Conservation (phyloP, 768 basidiomycete genomes). For the Pulveroboletus frians region DNA sequence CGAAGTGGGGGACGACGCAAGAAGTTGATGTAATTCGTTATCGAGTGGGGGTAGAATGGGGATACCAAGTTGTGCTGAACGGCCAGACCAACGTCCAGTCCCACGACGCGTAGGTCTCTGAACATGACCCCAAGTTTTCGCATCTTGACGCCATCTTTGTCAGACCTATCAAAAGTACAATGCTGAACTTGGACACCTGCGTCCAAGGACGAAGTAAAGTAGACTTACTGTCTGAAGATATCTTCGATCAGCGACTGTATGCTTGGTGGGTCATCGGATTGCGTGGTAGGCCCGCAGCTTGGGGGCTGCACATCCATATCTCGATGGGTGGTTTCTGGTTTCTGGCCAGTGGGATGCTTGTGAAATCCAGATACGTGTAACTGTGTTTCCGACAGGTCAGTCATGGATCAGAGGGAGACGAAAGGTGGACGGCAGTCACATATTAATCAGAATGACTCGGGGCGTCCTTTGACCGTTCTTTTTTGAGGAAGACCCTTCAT, state of each 20-base stretch:
- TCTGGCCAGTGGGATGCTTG: neutral
- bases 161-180: constrained; percentile 23
- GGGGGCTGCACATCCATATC: too few species aligned
- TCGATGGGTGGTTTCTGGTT: too few species aligned
- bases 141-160: constrained; percentile 27
- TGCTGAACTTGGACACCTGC: too few species aligned
- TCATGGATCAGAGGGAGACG: neutral
- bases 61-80: constrained; percentile 51
- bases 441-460: too few species aligned
- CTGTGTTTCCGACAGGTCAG: neutral
- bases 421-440: constrained; percentile 18
- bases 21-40: constrained; percentile 36
- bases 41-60: constrained; percentile 40
- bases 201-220: neutral
- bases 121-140: constrained; percentile 50
- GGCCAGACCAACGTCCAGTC: constrained; percentile 38
- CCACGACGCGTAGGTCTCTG: constrained; percentile 47
- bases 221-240: constrained; percentile 12
- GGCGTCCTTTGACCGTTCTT: too few species aligned
- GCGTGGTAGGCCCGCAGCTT: neutral
- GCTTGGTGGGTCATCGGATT: neutral
- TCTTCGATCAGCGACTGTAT: constrained; percentile 16
- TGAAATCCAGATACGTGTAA: neutral
- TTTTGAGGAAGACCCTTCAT: too few species aligned
- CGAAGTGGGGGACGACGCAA: constrained; percentile 46